Evolutionary conservation across 805 yeast genomes (phyloP).

Genomic region (Clavispora vitiphila): DNA sequence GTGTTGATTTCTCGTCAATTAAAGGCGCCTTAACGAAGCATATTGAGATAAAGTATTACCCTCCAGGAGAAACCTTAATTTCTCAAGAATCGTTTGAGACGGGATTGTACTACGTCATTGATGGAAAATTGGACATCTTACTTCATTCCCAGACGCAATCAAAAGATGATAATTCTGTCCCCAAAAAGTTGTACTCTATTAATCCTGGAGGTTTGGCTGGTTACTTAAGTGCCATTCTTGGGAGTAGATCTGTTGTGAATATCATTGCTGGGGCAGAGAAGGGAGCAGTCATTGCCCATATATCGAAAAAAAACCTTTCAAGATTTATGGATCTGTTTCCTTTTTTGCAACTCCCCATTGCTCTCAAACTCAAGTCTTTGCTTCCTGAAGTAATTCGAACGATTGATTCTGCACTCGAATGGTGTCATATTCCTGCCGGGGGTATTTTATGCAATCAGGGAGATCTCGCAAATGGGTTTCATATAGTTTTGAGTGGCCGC

Average conservation of each 20-base stretch:
- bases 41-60: conserved; percentile 50
- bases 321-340: conserved; percentile 70
- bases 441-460: conserved; percentile 74
- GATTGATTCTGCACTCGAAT: conserved; percentile 88
- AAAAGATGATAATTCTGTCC: conserved; percentile 1
- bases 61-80: conserved; percentile 53
- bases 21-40: conserved; percentile 56
- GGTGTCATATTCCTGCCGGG: conserved; percentile 92
- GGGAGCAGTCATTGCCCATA: conserved; percentile 59
- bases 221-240: conserved; percentile 73
- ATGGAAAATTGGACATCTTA: conserved; percentile 66
- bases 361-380: conserved; percentile 63
- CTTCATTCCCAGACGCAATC: background rate
- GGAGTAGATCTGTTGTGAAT: conserved; percentile 72
- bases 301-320: conserved; percentile 60
- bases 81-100: conserved; percentile 61
- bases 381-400: conserved; percentile 63
- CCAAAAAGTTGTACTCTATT: conserved; percentile 50
- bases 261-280: conserved; percentile 57
- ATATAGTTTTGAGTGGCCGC: conserved; percentile 84
- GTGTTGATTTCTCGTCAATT: conserved; percentile 43
- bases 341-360: conserved; percentile 69
- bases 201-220: conserved; percentile 84
- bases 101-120: conserved; percentile 77
- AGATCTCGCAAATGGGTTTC: conserved; percentile 85